Conservation (phyloP, 257 asterid species). For the Solanum chiquidenum region DNA sequence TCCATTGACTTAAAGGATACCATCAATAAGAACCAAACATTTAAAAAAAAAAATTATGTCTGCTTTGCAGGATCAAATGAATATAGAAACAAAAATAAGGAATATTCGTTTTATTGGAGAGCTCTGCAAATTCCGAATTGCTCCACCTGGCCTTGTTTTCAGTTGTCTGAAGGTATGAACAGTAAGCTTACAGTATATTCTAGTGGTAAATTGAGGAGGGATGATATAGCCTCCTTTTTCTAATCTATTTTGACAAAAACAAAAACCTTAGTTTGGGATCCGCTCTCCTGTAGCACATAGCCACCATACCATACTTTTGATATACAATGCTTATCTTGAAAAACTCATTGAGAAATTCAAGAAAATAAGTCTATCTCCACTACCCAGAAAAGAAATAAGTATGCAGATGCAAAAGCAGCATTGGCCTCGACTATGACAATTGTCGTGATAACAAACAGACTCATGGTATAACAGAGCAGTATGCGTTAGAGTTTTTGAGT, state of each 20-base stretch:
- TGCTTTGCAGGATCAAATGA: slow-evolving; percentile 88
- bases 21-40: background rate
- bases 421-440: background rate
- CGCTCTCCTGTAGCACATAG: background rate
- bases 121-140: slow-evolving; percentile 94
- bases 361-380: background rate
- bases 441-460: background rate
- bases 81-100: slow-evolving; percentile 92
- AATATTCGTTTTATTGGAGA: slow-evolving; percentile 96
- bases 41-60: background rate
- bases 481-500: too few relatives aligned
- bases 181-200: background rate
- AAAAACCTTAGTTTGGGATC: background rate
- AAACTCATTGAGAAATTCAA: background rate
- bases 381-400: background rate
- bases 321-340: background rate
- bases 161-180: slow-evolving; percentile 80
- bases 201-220: background rate
- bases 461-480: background rate
- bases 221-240: background rate
- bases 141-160: slow-evolving; percentile 79
- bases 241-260: background rate
- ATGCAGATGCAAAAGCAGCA: background rate
- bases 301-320: background rate
- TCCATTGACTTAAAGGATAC: background rate